Percentiles rank a stretch among this genome's conserved stretches.
phyloP scores from a whole-genome alignment of 768 basidiomycete genomes.

The Vararia minispora region DNA sequence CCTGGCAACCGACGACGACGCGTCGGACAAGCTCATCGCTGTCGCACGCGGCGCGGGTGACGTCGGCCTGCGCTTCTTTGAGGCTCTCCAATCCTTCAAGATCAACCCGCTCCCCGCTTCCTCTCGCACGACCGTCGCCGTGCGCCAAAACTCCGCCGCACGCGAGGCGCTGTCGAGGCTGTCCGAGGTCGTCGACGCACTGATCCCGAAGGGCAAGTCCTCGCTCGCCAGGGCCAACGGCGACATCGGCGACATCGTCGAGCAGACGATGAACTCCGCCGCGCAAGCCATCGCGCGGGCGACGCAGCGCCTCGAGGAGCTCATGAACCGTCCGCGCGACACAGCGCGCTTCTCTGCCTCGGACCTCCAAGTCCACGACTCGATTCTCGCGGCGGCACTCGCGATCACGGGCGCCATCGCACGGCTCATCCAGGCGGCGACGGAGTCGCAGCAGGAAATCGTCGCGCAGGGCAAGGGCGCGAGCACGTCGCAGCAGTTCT shows the following conservation, averaged over 20 bases:
- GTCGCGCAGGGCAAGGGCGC: slow-evolving; percentile 92
- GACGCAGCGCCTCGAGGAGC: slow-evolving; percentile 78
- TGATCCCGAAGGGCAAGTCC: slow-evolving; percentile 77
- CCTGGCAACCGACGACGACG: slow-evolving; percentile 82
- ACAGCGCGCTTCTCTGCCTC: slow-evolving; percentile 79
- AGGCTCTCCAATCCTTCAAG: slow-evolving; percentile 93
- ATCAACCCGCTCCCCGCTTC: slow-evolving; percentile 61
- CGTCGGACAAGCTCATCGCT: slow-evolving; percentile 78
- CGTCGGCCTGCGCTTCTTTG: slow-evolving; percentile 83
- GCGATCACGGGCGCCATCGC: slow-evolving; percentile 94
- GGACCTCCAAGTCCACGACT: slow-evolving; percentile 95
- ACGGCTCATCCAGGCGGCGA: slow-evolving; percentile 90
- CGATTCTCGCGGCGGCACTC: slow-evolving; percentile 87
- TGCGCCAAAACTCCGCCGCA: slow-evolving; percentile 81
- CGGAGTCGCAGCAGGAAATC: slow-evolving; percentile 97
- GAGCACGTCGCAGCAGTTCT: slow-evolving; percentile 90
- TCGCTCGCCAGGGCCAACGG: slow-evolving; percentile 71
- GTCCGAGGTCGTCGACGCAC: slow-evolving; percentile 75
- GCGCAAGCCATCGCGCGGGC: slow-evolving; percentile 90
- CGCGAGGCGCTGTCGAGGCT: slow-evolving; percentile 76
- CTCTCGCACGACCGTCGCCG: slow-evolving; percentile 77
- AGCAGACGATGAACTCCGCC: slow-evolving; percentile 91
- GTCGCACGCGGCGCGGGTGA: slow-evolving; percentile 84
- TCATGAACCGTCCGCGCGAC: slow-evolving; percentile 88
- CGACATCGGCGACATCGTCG: slow-evolving; percentile 92